A percentile compares a stretch with the other conserved stretches of the same genome.
These are phyloP conservation scores for Paratinospora sagittata DNA, from an alignment of 164 flowering plant genomes.

Conservation along the genomic window DNA sequence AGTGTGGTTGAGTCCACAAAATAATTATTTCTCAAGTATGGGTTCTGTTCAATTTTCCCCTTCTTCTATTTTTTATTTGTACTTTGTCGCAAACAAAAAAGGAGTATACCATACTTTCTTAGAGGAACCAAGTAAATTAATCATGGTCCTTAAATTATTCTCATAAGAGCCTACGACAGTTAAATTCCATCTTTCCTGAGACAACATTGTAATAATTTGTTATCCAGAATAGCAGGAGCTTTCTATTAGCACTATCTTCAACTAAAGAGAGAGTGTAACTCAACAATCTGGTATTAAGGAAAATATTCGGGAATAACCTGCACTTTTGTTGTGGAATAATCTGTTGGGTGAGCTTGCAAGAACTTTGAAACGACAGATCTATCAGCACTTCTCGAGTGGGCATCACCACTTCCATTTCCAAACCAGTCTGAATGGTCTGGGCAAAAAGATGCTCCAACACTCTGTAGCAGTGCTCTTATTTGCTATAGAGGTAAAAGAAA, in stretches of 20 bases:
- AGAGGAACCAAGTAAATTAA: no score
- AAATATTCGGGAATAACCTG: slow-evolving; percentile 41
- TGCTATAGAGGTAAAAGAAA: slow-evolving; percentile 47
- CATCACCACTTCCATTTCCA: slow-evolving; percentile 39
- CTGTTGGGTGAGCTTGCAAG: slow-evolving; percentile 78
- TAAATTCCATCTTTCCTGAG: no score
- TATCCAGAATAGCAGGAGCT: no score
- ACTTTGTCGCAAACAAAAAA: no score
- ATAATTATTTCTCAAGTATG: no score
- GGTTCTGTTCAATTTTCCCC: no score
- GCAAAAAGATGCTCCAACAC: slow-evolving; percentile 72
- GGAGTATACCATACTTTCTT: no score
- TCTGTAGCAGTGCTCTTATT: slow-evolving; percentile 79
- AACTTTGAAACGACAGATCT: slow-evolving; percentile 66
- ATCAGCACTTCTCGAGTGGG: slow-evolving; percentile 64
- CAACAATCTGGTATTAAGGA: not conserved
- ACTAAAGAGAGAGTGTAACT: not conserved
- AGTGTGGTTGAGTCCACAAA: no score
- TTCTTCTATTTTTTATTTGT: no score
- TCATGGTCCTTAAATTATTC: no score
- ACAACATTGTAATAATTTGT: no score
- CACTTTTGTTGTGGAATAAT: slow-evolving; percentile 69
- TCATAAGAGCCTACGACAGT: no score
- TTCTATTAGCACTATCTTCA: not conserved
- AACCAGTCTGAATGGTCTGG: slow-evolving; percentile 79